Conservation (phyloP, 371 early-diverging fungal genomes). For the Mortierella sp. region DNA sequence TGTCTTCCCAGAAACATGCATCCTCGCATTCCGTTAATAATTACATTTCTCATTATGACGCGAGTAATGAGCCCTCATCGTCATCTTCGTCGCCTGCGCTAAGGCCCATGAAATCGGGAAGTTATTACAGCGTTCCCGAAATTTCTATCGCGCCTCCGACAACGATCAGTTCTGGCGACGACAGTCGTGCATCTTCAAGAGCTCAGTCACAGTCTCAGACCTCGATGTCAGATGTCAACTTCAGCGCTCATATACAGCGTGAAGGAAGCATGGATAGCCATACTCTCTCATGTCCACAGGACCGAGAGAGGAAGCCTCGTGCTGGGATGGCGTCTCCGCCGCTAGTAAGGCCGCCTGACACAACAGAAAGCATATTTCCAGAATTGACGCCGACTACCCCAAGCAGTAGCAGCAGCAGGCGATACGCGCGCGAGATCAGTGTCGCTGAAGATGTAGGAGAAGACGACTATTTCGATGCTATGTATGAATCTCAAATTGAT, state of each 20-base stretch:
- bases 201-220: neutral
- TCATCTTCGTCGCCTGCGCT: neutral
- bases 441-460: neutral
- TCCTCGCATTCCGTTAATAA: neutral
- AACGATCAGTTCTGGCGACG: slow-evolving; percentile 10
- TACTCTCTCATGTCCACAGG: neutral
- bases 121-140: slow-evolving; percentile 2
- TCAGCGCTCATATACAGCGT: neutral
- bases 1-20: neutral
- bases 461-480: neutral
- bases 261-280: neutral
- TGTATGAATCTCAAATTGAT: neutral
- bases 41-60: neutral
- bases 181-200: slow-evolving; percentile 1
- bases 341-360: slow-evolving; percentile 7
- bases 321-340: neutral
- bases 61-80: neutral
- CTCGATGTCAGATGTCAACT: slow-evolving; percentile 2
- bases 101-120: neutral
- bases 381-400: neutral
- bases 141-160: slow-evolving; percentile 36
- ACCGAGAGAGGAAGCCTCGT: neutral
- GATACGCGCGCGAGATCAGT: neutral
- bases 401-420: slow-evolving; percentile 1
- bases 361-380: slow-evolving; percentile 26